Percentiles rank a stretch among this genome's conserved stretches.
These are phyloP conservation scores for Calocybe cyanea DNA, from an alignment of 768 basidiomycete genomes.

Conservation along the genomic window DNA sequence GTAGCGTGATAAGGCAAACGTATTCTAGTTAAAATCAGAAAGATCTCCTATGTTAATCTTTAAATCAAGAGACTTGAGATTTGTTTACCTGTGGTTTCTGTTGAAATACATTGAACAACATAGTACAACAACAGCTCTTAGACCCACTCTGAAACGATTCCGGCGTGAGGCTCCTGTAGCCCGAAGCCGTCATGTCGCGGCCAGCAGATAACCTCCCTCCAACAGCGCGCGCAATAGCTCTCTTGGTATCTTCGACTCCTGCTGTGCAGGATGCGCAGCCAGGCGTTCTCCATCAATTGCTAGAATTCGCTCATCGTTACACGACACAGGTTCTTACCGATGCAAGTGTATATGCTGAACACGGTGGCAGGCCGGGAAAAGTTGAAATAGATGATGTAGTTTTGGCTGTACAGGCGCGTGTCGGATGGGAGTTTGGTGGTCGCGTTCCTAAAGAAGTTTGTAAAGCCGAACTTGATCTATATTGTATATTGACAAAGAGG, in stretches of 20 bases:
- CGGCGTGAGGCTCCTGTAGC: slow-evolving; percentile 3
- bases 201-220: slow-evolving; percentile 70
- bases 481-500: not conserved
- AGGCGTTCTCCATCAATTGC: slow-evolving; percentile 79
- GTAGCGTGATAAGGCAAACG: too few relatives aligned
- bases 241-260: slow-evolving; percentile 79
- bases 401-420: slow-evolving; percentile 81
- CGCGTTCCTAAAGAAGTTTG: slow-evolving; percentile 84
- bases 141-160: not conserved
- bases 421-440: slow-evolving; percentile 91
- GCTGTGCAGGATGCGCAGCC: slow-evolving; percentile 85
- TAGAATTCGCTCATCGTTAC: slow-evolving; percentile 85
- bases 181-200: slow-evolving; percentile 34
- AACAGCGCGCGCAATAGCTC: slow-evolving; percentile 81
- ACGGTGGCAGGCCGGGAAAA: slow-evolving; percentile 74
- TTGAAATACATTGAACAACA: not conserved
- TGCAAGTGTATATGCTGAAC: slow-evolving; percentile 84
- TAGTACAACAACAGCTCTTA: slow-evolving; percentile 2
- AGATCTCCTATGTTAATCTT: too few relatives aligned
- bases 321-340: slow-evolving; percentile 81
- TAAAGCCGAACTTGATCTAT: slow-evolving; percentile 7
- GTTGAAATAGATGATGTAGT: slow-evolving; percentile 81
- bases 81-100: not conserved
- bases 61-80: too few relatives aligned
- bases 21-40: too few relatives aligned